A percentile compares a stretch with the other conserved stretches of the same genome.
phyloP scores from a whole-genome alignment of 176 grass and related monocot genomes.

The Phragmites australis region DNA sequence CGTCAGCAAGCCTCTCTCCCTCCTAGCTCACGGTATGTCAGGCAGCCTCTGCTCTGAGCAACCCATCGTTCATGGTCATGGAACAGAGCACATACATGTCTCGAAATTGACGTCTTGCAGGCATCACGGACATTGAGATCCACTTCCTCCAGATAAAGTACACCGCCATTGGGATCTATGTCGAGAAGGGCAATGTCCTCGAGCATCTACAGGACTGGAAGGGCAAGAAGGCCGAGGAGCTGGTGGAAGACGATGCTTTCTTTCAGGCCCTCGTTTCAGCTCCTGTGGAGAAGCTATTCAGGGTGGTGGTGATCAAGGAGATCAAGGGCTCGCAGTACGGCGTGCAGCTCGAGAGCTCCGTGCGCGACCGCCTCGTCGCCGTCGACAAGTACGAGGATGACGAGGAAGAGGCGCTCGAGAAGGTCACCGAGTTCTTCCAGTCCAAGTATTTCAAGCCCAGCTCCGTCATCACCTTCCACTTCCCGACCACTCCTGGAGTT shows the following conservation, averaged over 20 bases:
- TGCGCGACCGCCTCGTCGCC: constrained; percentile 65
- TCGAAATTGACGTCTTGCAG: constrained; percentile 24
- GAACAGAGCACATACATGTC: neutral
- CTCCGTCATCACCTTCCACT: constrained; percentile 68
- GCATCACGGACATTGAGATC: constrained; percentile 90
- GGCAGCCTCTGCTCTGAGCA: too few relatives aligned
- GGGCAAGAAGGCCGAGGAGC: constrained; percentile 45
- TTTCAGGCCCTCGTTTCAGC: constrained; percentile 58
- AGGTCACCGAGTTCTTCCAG: constrained; percentile 70
- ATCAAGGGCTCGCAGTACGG: constrained; percentile 93
- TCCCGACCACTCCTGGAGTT: neutral
- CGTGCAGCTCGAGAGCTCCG: constrained; percentile 83
- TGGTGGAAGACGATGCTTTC: constrained; percentile 58
- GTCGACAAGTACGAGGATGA: constrained; percentile 68
- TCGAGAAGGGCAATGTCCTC: neutral
- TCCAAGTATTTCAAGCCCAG: constrained; percentile 66
- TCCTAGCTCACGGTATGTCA: constrained; percentile 13
- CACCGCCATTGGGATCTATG: constrained; percentile 80
- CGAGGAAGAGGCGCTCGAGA: constrained; percentile 76
- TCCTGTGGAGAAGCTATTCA: constrained; percentile 70
- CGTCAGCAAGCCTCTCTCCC: constrained; percentile 19
- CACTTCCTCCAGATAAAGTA: constrained; percentile 97
- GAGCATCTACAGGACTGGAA: constrained; percentile 53
- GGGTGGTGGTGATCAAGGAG: constrained; percentile 86
- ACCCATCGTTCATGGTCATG: neutral